Evolutionary conservation across 768 basidiomycete genomes (phyloP), one percentile per base, ranked within the genome.

Genomic region (Lactarius trivialis): DNA sequence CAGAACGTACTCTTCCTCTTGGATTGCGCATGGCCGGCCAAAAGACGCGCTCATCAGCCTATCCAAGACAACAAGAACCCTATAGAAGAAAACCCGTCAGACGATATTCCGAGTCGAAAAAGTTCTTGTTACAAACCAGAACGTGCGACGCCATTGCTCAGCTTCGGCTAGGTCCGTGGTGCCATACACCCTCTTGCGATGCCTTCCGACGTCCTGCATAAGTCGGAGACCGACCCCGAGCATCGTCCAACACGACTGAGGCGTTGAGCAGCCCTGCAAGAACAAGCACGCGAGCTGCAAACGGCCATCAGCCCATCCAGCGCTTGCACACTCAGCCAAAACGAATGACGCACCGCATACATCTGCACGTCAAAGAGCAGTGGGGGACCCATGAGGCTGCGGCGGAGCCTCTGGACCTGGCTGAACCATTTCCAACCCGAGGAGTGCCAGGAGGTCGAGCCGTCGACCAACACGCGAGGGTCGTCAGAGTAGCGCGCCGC

Each of bases 181-280:
- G 56, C 73, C 75, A 32, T 79, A 74, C 19, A 77, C 73, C 63
- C 71, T 76, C 61, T 77, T 76, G 34, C 84, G 76, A 71, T 93
- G 91, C 1, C 83, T 86, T 32, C 91, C 85, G 41, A 90, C 82
- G 65, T 93, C 90, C 70, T 90, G 85, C 1, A 85, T 82, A 54
- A 85, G 75, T 3, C 89, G 84, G 34, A 92, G 72, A n/a, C 85
- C 87, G 45, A 86, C 74, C 0, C 81, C 86, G 34, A 82, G 72
- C 37, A 84, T 69, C 11, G 80, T 77, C 85, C 85, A 88, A 51
- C 76, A 75, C 7, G 77, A 75, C 67, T 83, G 82, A 5, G 81
- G 79, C 17, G 79, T 73, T 14, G 78, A 80, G 21, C 73, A 73
- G 9, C 77, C 76, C 65, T 74, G 81, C 70, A 74, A 76, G 73